A percentile compares a stretch with the other conserved stretches of the same genome.
These are phyloP conservation scores for Cyclotella choctawhatcheeana DNA, from an alignment of 108 stramenopile genomes.

Conservation along the genomic window DNA sequence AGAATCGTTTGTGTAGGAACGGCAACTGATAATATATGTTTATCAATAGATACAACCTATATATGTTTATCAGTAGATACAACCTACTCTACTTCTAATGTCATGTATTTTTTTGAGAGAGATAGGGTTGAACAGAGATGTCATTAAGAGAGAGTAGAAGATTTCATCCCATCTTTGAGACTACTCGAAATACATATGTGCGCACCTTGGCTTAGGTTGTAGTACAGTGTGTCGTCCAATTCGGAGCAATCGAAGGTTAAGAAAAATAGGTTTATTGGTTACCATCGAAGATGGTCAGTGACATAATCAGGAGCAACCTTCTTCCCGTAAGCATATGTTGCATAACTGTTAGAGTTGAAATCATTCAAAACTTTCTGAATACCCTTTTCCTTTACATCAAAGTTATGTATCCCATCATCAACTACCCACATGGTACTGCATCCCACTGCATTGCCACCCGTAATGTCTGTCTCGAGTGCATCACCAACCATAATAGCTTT, in stretches of 20 bases:
- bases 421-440: slow-evolving; percentile 75
- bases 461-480: slow-evolving; percentile 87
- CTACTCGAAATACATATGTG: too few relatives aligned
- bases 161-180: too few relatives aligned
- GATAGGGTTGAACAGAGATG: too few relatives aligned
- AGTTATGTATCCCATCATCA: slow-evolving; percentile 69
- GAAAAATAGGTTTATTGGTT: background rate
- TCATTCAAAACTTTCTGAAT: slow-evolving; percentile 45
- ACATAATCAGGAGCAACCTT: slow-evolving; percentile 30
- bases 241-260: too few relatives aligned
- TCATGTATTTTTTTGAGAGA: too few relatives aligned
- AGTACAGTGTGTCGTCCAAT: too few relatives aligned
- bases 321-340: slow-evolving; percentile 40
- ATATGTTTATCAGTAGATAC: too few relatives aligned
- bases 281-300: slow-evolving; percentile 50
- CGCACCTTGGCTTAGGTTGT: background rate
- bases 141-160: too few relatives aligned
- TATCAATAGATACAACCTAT: too few relatives aligned
- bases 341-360: slow-evolving; percentile 61
- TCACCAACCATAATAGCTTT: slow-evolving; percentile 81
- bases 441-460: slow-evolving; percentile 58
- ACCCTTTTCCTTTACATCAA: slow-evolving; percentile 51
- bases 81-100: too few relatives aligned
- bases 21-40: too few relatives aligned
- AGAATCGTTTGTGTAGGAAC: too few relatives aligned